Conservation (phyloP, 169 alveolate genomes). For the Theileria equi region DNA sequence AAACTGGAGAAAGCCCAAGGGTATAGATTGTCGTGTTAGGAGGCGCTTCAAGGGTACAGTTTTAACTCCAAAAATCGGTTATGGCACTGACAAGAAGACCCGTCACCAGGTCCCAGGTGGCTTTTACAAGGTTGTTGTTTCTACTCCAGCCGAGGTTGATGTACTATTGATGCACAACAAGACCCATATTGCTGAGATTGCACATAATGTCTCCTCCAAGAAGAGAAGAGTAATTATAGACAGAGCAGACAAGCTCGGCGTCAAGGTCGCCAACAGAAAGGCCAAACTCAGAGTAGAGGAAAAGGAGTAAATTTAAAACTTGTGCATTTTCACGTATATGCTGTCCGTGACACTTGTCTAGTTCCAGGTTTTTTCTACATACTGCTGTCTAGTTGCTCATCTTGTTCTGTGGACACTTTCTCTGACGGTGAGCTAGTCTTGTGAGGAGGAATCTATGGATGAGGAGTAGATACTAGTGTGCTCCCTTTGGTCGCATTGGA, state of each 20-base stretch:
- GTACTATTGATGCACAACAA: conserved; percentile 93
- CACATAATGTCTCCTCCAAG: conserved; percentile 88
- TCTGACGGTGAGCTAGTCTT: too few species aligned
- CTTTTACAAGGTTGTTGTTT: conserved; percentile 88
- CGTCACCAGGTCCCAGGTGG: conserved; percentile 90
- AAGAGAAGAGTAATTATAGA: conserved; percentile 88
- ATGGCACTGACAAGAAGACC: conserved; percentile 93
- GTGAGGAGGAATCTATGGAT: too few species aligned
- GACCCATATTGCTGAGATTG: conserved; percentile 91
- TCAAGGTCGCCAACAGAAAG: conserved; percentile 86
- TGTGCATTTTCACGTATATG: too few species aligned
- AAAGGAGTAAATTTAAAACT: conserved; percentile 65
- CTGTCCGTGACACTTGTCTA: too few species aligned
- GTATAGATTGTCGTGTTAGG: conserved; percentile 95
- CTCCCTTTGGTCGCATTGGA: too few species aligned
- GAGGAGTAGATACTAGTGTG: too few species aligned
- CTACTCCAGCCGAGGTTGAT: conserved; percentile 87
- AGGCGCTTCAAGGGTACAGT: conserved; percentile 93
- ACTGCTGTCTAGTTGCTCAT: too few species aligned
- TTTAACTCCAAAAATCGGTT: conserved; percentile 94
- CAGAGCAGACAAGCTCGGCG: conserved; percentile 92
- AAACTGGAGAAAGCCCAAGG: conserved; percentile 97
- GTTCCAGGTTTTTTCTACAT: too few species aligned
- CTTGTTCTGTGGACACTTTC: too few species aligned
- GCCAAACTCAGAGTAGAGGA: conserved; percentile 78